These are phyloP conservation scores for Aspergillus unguis DNA, from an alignment of 2,329 filamentous ascomycete genomes.

Conservation along the genomic window DNA sequence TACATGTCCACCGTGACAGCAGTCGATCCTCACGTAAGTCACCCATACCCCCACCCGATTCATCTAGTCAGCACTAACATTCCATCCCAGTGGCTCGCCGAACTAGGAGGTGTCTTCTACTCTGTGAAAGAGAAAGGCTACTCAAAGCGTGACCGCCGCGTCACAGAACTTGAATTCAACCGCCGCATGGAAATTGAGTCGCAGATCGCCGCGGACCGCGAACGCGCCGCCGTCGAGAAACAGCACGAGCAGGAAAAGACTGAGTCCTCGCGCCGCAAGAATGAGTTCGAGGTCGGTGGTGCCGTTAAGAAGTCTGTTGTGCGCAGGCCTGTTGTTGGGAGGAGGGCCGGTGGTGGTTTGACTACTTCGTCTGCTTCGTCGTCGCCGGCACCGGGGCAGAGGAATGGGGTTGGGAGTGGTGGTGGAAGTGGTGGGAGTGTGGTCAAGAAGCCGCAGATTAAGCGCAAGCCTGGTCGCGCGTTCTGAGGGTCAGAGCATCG, in stretches of 20 bases:
- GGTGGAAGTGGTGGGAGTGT: slow-evolving; percentile 33
- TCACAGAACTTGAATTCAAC: slow-evolving; percentile 91
- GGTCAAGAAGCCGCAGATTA: slow-evolving; percentile 37
- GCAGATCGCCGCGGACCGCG: slow-evolving; percentile 84
- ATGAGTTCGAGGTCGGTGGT: slow-evolving; percentile 34
- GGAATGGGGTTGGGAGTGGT: slow-evolving; percentile 18
- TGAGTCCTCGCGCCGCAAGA: slow-evolving; percentile 32
- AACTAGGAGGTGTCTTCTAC: slow-evolving; percentile 95
- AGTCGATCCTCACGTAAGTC: slow-evolving; percentile 74
- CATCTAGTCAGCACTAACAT: not conserved
- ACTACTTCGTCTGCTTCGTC: slow-evolving; percentile 26
- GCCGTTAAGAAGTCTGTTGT: slow-evolving; percentile 25
- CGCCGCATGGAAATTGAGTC: slow-evolving; percentile 88
- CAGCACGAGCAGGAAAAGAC: slow-evolving; percentile 37
- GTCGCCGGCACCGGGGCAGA: not conserved
- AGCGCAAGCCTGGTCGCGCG: slow-evolving; percentile 34
- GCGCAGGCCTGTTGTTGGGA: slow-evolving; percentile 32
- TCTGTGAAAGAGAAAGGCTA: slow-evolving; percentile 97
- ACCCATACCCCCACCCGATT: not conserved
- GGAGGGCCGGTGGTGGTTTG: slow-evolving; percentile 29
- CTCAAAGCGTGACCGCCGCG: slow-evolving; percentile 76
- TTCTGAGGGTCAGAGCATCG: slow-evolving; percentile 20
- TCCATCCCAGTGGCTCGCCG: slow-evolving; percentile 70
- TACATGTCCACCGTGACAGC: slow-evolving; percentile 97
- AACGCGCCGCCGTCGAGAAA: slow-evolving; percentile 45